Evolutionary conservation across 1,139 yeast genomes (phyloP).

Genomic region (Meyerozyma sp.): DNA sequence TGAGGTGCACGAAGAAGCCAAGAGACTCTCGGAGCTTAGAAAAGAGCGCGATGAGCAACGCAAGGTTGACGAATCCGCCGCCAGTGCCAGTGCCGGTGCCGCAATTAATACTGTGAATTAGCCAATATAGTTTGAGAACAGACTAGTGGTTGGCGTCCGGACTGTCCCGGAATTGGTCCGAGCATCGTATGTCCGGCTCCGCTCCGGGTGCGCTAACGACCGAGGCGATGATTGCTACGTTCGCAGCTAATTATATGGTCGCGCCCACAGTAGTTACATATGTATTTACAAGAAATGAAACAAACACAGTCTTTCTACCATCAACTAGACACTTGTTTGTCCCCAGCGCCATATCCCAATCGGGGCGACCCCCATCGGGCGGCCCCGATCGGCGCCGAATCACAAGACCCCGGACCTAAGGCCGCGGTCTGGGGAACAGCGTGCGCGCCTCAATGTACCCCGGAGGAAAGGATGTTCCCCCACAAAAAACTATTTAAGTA

Average conservation of each 20-base stretch:
- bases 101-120: constrained; percentile 10
- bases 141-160: too few relatives aligned
- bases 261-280: too few relatives aligned
- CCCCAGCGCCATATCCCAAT: neutral
- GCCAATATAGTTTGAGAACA: neutral
- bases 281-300: too few relatives aligned
- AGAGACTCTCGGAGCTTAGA: constrained; percentile 59
- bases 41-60: constrained; percentile 17
- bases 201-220: too few relatives aligned
- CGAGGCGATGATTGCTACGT: too few relatives aligned
- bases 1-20: constrained; percentile 70
- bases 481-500: constrained; percentile 5
- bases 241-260: too few relatives aligned
- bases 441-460: constrained; percentile 3
- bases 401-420: constrained; percentile 2
- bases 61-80: neutral
- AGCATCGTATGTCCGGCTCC: too few relatives aligned
- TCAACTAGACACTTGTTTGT: too few relatives aligned
- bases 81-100: constrained; percentile 9
- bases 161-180: too few relatives aligned
- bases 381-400: neutral
- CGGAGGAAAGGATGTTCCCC: constrained; percentile 13
- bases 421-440: constrained; percentile 1
- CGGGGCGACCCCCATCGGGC: too few relatives aligned
- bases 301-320: too few relatives aligned